Evolutionary conservation across 169 alveolate genomes (phyloP).

Genomic region (Eimeria sp.): DNA sequence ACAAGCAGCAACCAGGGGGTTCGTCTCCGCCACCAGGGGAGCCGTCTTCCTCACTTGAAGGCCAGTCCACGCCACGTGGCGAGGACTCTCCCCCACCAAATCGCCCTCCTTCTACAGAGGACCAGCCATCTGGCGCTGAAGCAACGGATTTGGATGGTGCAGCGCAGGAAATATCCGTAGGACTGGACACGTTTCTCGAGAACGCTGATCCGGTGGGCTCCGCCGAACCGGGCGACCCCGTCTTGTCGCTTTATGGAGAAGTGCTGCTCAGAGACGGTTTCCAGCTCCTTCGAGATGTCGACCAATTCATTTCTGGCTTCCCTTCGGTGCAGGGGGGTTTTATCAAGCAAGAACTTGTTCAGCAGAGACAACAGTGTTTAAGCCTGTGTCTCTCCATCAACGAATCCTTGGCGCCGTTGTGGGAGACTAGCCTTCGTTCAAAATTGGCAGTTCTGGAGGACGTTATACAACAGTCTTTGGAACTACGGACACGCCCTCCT

Average conservation of each 20-base stretch:
- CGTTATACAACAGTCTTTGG: neutral
- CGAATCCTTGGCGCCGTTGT: neutral
- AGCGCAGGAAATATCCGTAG: neutral
- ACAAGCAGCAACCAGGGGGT: neutral
- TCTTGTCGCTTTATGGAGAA: neutral
- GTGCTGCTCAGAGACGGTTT: neutral
- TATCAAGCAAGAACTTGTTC: neutral
- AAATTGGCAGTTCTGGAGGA: neutral
- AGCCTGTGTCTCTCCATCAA: neutral
- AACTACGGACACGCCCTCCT: neutral
- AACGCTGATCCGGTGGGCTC: neutral
- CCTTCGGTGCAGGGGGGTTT: no score
- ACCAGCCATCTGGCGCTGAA: neutral
- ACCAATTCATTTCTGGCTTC: neutral
- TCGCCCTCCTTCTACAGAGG: neutral
- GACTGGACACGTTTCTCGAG: neutral
- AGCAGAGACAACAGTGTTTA: neutral
- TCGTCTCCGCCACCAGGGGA: neutral
- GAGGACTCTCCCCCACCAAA: conserved; percentile 3
- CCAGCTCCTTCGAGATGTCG: neutral
- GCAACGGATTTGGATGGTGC: neutral
- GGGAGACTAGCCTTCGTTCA: neutral
- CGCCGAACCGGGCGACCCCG: neutral
- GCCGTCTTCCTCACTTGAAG: neutral
- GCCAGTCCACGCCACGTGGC: neutral